phyloP scores from a whole-genome alignment of 2,329 filamentous ascomycete genomes.

The Trichoderma afroharzianum region DNA sequence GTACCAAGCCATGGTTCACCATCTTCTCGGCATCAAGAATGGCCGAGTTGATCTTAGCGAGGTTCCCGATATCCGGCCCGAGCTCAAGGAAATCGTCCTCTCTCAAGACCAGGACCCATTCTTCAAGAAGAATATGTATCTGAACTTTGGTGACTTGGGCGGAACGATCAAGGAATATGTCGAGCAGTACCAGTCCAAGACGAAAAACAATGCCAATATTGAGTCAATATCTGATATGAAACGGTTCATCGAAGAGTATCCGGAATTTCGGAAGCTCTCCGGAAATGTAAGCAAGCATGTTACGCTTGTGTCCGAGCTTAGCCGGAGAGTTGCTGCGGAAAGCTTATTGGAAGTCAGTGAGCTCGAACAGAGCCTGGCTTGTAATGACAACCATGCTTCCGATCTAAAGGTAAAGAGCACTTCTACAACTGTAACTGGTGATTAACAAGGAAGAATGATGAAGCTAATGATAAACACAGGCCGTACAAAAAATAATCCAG shows the following conservation, averaged over 20 bases:
- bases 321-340: conserved; percentile 79
- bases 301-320: conserved; percentile 89
- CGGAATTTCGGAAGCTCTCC: conserved; percentile 93
- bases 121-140: conserved; percentile 98
- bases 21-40: conserved; percentile 88
- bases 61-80: conserved; percentile 78
- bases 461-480: conserved; percentile 46
- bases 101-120: conserved; percentile 98
- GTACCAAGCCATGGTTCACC: conserved; percentile 99
- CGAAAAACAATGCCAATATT: conserved; percentile 93
- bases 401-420: conserved; percentile 71
- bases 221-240: conserved; percentile 99
- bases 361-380: conserved; percentile 92
- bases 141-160: conserved; percentile 93
- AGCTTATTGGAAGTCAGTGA: conserved; percentile 94
- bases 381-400: conserved; percentile 88
- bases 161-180: conserved; percentile 98
- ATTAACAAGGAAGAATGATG: background rate
- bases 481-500: conserved; percentile 81
- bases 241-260: conserved; percentile 97
- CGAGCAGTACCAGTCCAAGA: conserved; percentile 95
- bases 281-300: conserved; percentile 99
- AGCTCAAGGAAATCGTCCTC: conserved; percentile 89
- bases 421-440: background rate
- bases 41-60: conserved; percentile 86